Evolutionary conservation across 805 yeast genomes (phyloP).

Genomic region (Kazachstania martiniae): DNA sequence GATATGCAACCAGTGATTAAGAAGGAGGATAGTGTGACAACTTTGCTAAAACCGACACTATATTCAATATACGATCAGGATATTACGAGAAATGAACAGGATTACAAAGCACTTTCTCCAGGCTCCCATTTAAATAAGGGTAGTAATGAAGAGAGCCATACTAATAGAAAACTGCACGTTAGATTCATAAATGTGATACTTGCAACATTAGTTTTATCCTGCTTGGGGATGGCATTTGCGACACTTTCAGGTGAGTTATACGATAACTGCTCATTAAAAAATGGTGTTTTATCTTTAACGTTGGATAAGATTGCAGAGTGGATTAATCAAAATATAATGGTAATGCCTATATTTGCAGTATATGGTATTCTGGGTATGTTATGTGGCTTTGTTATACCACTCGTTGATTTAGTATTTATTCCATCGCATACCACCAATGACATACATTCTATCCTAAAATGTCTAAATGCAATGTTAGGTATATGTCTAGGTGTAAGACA

Average conservation of each 20-base stretch:
- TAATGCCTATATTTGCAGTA: not conserved
- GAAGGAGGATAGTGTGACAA: slow-evolving; percentile 19
- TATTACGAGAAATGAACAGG: slow-evolving; percentile 22
- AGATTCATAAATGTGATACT: slow-evolving; percentile 6
- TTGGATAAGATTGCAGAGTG: slow-evolving; percentile 3
- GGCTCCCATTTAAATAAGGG: too few species aligned
- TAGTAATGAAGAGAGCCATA: too few species aligned
- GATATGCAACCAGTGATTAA: not conserved
- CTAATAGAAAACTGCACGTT: slow-evolving; percentile 9
- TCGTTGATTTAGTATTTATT: slow-evolving; percentile 20
- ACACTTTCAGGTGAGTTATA: slow-evolving; percentile 42
- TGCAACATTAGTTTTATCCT: slow-evolving; percentile 24
- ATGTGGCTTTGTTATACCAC: slow-evolving; percentile 45
- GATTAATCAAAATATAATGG: slow-evolving; percentile 1
- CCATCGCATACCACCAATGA: not conserved
- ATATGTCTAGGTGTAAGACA: slow-evolving; percentile 56
- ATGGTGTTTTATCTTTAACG: slow-evolving; percentile 34
- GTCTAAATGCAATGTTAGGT: slow-evolving; percentile 49
- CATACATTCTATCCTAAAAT: slow-evolving; percentile 32
- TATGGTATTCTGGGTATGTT: slow-evolving; percentile 39
- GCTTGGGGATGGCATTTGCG: slow-evolving; percentile 42
- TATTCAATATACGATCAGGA: slow-evolving; percentile 38
- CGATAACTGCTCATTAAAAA: slow-evolving; percentile 36
- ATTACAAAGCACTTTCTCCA: slow-evolving; percentile 1
- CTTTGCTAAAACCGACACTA: slow-evolving; percentile 38